phyloP scores from a whole-genome alignment of 805 yeast species.

The Tetrapisispora pingtungensis region DNA sequence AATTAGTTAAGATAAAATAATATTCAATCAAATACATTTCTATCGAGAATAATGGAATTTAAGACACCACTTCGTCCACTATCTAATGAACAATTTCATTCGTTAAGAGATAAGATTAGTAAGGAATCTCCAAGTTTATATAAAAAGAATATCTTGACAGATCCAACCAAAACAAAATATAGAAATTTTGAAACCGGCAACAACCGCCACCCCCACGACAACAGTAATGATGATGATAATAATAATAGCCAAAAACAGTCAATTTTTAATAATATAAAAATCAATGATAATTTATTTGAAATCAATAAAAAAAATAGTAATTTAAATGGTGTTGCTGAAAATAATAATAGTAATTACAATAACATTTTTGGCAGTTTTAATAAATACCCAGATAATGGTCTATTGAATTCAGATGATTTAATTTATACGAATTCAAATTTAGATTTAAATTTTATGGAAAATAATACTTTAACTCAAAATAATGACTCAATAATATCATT shows the following conservation, averaged over 20 bases:
- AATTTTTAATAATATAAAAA: not conserved
- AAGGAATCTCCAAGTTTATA: conserved; percentile 24
- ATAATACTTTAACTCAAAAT: too few species aligned
- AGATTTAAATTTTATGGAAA: too few species aligned
- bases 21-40: too few species aligned
- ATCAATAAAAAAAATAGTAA: not conserved
- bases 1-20: too few species aligned
- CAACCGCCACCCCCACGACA: not conserved
- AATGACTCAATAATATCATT: too few species aligned
- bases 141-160: conserved; percentile 10
- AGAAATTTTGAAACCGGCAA: not conserved
- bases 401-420: too few species aligned
- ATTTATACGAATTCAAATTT: too few species aligned
- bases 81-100: conserved; percentile 14
- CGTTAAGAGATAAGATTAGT: conserved; percentile 15
- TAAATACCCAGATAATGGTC: too few species aligned
- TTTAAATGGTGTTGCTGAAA: not conserved
- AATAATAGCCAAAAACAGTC: not conserved
- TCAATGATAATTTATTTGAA: not conserved
- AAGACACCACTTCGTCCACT: conserved; percentile 18
- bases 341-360: not conserved
- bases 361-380: too few species aligned
- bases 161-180: not conserved
- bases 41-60: too few species aligned
- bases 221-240: not conserved